Conservation (phyloP, 345 rosid species). For the Hibiscus trionum region DNA sequence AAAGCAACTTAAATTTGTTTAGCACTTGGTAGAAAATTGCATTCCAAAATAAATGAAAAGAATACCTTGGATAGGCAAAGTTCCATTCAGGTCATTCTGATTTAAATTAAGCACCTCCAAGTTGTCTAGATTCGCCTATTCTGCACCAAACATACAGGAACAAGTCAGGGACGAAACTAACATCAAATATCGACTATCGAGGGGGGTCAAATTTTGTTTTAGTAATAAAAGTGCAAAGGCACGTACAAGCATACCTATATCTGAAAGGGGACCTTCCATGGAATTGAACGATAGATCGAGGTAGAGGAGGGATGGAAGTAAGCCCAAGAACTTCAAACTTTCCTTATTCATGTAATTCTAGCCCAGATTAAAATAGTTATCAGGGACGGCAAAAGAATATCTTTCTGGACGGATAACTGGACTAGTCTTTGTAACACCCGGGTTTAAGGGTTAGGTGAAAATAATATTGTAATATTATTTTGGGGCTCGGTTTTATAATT, state of each 20-base stretch:
- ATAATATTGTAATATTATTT: too few relatives aligned
- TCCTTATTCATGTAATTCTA: not conserved
- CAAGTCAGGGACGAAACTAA: too few relatives aligned
- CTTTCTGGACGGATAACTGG: too few relatives aligned
- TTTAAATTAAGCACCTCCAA: not conserved
- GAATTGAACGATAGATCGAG: not conserved
- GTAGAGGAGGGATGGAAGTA: not conserved
- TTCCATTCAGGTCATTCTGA: not conserved
- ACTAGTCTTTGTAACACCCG: too few relatives aligned
- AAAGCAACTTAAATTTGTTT: not conserved
- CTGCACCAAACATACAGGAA: not conserved
- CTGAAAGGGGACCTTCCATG: not conserved
- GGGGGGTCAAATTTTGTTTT: not conserved
- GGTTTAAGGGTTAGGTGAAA: too few relatives aligned
- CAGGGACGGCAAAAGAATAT: too few relatives aligned
- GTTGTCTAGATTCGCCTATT: not conserved
- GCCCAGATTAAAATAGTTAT: not conserved
- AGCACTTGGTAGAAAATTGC: not conserved
- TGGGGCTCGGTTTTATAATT: too few relatives aligned
- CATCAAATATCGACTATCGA: too few relatives aligned
- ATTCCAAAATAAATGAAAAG: not conserved
- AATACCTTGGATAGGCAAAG: not conserved
- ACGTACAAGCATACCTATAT: not conserved
- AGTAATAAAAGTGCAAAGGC: not conserved
- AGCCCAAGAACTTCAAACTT: not conserved